Evolutionary conservation across 345 rosid species (phyloP).

Genomic region (Populus nigra): DNA sequence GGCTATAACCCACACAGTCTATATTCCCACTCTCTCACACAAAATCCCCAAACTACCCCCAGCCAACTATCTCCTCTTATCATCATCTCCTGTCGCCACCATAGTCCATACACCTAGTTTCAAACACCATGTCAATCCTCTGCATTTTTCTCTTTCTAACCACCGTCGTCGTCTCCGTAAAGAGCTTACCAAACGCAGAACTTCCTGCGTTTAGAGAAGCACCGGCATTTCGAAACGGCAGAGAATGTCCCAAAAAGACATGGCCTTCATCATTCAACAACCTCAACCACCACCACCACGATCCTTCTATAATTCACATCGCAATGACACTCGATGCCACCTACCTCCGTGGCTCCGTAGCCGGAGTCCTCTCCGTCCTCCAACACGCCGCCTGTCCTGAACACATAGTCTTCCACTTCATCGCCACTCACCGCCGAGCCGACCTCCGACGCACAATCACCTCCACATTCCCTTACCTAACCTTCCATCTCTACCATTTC

Average conservation of each 20-base stretch:
- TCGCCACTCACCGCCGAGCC: constrained; percentile 46
- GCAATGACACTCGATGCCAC: constrained; percentile 81
- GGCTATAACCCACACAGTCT: constrained; percentile 18
- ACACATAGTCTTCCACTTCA: constrained; percentile 82
- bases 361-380: constrained; percentile 78
- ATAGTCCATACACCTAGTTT: not conserved
- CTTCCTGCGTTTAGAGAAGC: constrained; percentile 60
- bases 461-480: constrained; percentile 70
- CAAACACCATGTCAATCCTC: not conserved
- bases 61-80: not conserved
- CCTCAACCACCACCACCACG: constrained; percentile 9
- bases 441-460: constrained; percentile 57
- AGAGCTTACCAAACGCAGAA: constrained; percentile 5
- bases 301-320: constrained; percentile 56
- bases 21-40: not conserved
- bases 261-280: constrained; percentile 5
- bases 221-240: constrained; percentile 72
- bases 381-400: constrained; percentile 85
- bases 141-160: constrained; percentile 9
- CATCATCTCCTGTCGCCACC: not conserved
- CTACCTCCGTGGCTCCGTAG: constrained; percentile 89
- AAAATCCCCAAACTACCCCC: constrained; percentile 1
- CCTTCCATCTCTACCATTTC: constrained; percentile 69
- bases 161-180: not conserved
- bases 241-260: constrained; percentile 43